Evolutionary conservation across 2,329 filamentous ascomycete genomes (phyloP).

Genomic region (Diplodia seriata): DNA sequence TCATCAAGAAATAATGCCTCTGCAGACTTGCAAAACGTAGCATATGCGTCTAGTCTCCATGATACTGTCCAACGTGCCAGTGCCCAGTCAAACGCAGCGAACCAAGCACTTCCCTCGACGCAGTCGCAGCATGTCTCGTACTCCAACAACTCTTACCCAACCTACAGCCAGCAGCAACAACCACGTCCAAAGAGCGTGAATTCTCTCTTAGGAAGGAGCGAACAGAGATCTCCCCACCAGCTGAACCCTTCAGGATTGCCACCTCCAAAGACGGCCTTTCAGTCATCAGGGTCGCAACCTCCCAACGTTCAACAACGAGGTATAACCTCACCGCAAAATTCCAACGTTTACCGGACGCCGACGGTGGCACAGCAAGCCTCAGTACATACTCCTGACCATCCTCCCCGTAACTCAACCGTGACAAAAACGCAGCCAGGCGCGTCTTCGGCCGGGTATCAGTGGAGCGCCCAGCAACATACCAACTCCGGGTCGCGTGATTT

Average conservation of each 20-base stretch:
- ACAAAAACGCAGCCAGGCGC: conserved; percentile 16
- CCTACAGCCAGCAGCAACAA: conserved; percentile 13
- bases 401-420: conserved; percentile 17
- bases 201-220: conserved; percentile 10
- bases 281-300: neutral
- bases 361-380: conserved; percentile 3
- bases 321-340: neutral
- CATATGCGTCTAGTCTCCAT: conserved; percentile 27
- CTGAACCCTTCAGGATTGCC: neutral
- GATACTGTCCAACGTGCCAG: conserved; percentile 14
- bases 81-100: neutral
- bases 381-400: neutral
- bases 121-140: conserved; percentile 4
- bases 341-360: conserved; percentile 1
- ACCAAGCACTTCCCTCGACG: neutral
- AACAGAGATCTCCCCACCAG: conserved; percentile 7
- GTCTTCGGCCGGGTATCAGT: conserved; percentile 20
- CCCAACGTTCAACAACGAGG: conserved; percentile 11
- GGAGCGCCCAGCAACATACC: conserved; percentile 8
- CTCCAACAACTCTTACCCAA: neutral
- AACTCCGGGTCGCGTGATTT: neutral
- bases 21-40: conserved; percentile 29
- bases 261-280: neutral
- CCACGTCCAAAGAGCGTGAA: conserved; percentile 26
- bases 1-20: conserved; percentile 12